Evolutionary conservation across 208 protist genomes (phyloP), one percentile per base, ranked within the genome.

Genomic region (Trypanosoma cruzi): DNA sequence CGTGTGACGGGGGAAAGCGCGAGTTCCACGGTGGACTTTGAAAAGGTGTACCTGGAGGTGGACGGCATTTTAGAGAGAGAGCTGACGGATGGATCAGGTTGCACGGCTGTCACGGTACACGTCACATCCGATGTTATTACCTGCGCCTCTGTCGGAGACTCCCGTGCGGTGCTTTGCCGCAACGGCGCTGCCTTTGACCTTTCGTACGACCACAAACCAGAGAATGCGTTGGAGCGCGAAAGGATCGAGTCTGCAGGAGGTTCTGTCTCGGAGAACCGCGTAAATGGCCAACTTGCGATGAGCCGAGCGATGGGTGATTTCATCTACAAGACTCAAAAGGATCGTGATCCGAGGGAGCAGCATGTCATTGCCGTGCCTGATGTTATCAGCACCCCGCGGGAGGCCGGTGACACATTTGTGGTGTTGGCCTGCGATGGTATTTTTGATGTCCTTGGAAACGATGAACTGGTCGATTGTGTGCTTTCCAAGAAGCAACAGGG

Each of bases 281-380:
- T 98, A 18, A 97, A 98, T 73, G 96, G 97, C 2, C 87, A 92
- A 68, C 84, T 98, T 31, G 97, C 95, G 44, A 95, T 98, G 79
- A 96, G 88, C 56, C 88, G 97, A 26, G 94, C 94, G 18, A 88
- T 98, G 76, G 97, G 97, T 28, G 97, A 98, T 77, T 97, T 97
- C 63, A 59, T 60, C 28, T 98, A 97, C 73, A 98, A 98, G 80
- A 57, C 64, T 42, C 77, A 90, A 64, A 60, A 66, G 24, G 70
- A 81, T 7, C 66, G 78, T 8, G 22, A 58, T 24, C 60, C 74
- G 22, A 58, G 62, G 44, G 73, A 95, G 66, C 94, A 98, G 77
- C 77, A 84, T 0, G 91, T 96, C 20, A 90, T 91, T 64, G 68
- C 85, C 11, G 65, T 89, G 64, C 92, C 92, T 1, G 84, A 83